Evolutionary conservation across 306 rosid genomes (phyloP), one percentile per base, ranked within the genome.

Genomic region (Corylus heterophylla): DNA sequence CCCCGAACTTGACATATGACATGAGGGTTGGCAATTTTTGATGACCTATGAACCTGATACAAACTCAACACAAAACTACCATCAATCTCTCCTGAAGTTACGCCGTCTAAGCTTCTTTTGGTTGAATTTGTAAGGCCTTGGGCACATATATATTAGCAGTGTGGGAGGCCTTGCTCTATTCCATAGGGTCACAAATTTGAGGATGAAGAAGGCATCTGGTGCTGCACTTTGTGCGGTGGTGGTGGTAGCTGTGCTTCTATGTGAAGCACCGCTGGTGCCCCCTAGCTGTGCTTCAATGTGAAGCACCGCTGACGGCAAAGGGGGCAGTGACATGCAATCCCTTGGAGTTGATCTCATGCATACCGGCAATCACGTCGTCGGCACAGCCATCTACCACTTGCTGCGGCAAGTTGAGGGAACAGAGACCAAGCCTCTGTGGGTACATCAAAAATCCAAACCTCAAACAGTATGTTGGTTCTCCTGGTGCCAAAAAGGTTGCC

Each of bases 391-490:
- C 92, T 0, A 74, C 31, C 7, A 2, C 20, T 0, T 92, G 97
- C 71, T 92, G 97, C 70, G 73, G 79, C 68, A 90, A 82, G 59
- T 17, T 78, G 81, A 86, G 59, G 68, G 87, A 87, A 74, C 96
- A 91, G 48, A 83, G 13, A 75, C 86, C 93, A 59, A 89, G 96
- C 78, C 84, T 87, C 3, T 91, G 96, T 76, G 87, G 79, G 45
- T 91, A 91, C 82, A 70, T 85, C 54, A 86, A 77, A 62, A 78
- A 86, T 54, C 96, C 96, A 16, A 69, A 37, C n/a, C 79, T 87
- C 2, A 72, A 48, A 58, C 83, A 58, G 27, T 91, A 86, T 39
- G 64, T 87, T 2, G 75, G 71, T 69, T 79, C 89, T 78, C 81
- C 90, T 0, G 91, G 87, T 20, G 76, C 92, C 20, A 83, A 37